These are phyloP conservation scores for Arthrobotrys musiformis DNA, from an alignment of 2,329 filamentous ascomycete species.

Conservation along the genomic window DNA sequence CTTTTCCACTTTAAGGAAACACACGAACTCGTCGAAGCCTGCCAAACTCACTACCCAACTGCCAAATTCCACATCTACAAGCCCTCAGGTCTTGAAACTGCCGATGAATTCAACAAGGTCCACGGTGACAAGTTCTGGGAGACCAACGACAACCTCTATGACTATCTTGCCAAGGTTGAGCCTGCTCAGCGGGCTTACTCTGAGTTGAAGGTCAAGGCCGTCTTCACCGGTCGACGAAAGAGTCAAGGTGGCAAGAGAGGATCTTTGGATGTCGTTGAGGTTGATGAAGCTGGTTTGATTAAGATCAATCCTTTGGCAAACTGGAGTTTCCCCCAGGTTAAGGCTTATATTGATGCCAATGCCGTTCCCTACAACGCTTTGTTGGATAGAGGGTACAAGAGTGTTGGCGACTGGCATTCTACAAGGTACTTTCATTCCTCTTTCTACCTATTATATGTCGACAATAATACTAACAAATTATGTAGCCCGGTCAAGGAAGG, in stretches of 20 bases:
- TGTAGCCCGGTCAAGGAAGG: constrained; percentile 80
- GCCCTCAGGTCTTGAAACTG: constrained; percentile 78
- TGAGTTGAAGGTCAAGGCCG: constrained; percentile 85
- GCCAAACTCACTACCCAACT: constrained; percentile 79
- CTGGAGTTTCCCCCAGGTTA: constrained; percentile 91
- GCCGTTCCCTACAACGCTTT: constrained; percentile 93
- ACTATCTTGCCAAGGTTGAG: constrained; percentile 98
- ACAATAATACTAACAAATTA: not conserved
- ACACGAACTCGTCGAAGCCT: constrained; percentile 76
- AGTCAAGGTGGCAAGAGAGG: constrained; percentile 94
- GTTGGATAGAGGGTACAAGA: constrained; percentile 95
- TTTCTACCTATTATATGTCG: not conserved
- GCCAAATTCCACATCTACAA: constrained; percentile 89
- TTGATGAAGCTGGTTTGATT: constrained; percentile 89
- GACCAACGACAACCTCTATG: constrained; percentile 86
- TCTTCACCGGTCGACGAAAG: constrained; percentile 88
- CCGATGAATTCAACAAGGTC: constrained; percentile 80
- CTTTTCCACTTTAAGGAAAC: constrained; percentile 85
- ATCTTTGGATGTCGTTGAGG: constrained; percentile 87
- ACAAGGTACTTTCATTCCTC: constrained; percentile 67
- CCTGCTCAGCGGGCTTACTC: constrained; percentile 90
- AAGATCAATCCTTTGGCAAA: constrained; percentile 98
- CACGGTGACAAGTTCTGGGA: constrained; percentile 89
- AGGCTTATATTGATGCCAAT: constrained; percentile 85
- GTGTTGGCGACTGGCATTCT: constrained; percentile 97